Conservation (phyloP, 306 rosid species). For the Dryas drummondii region DNA sequence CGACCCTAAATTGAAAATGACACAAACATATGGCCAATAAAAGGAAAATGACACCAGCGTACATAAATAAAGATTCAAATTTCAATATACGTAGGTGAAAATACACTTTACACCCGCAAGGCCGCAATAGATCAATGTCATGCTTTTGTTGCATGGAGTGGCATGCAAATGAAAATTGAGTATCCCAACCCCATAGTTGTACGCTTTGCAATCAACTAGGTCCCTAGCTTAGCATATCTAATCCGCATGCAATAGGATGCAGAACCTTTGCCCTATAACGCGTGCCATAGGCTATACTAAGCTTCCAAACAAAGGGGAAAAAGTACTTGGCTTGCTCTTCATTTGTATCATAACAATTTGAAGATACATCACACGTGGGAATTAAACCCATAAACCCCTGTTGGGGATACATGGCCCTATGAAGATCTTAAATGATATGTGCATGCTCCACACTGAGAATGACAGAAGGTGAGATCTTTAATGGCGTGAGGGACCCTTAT, state of each 20-base stretch:
- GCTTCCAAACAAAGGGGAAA: neutral
- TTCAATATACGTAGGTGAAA: neutral
- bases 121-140: neutral
- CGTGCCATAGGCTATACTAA: neutral
- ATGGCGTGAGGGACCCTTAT: slow-evolving; percentile 16
- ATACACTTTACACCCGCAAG: neutral
- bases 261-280: neutral
- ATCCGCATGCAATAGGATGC: slow-evolving; percentile 5
- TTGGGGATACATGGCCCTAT: slow-evolving; percentile 12
- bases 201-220: slow-evolving; percentile 7
- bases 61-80: too few relatives aligned
- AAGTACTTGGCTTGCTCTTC: neutral
- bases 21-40: too few relatives aligned
- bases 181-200: slow-evolving; percentile 4
- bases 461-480: neutral
- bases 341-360: neutral
- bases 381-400: neutral
- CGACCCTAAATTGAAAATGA: too few relatives aligned
- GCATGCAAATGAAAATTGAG: neutral
- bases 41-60: too few relatives aligned
- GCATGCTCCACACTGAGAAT: neutral
- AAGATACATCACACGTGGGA: slow-evolving; percentile 11
- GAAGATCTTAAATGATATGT: slow-evolving; percentile 11
- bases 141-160: slow-evolving; percentile 4
- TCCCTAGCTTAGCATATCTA: neutral